Conservation (phyloP, 495 filamentous ascomycete genomes). For the Hypoxylon perforatum region DNA sequence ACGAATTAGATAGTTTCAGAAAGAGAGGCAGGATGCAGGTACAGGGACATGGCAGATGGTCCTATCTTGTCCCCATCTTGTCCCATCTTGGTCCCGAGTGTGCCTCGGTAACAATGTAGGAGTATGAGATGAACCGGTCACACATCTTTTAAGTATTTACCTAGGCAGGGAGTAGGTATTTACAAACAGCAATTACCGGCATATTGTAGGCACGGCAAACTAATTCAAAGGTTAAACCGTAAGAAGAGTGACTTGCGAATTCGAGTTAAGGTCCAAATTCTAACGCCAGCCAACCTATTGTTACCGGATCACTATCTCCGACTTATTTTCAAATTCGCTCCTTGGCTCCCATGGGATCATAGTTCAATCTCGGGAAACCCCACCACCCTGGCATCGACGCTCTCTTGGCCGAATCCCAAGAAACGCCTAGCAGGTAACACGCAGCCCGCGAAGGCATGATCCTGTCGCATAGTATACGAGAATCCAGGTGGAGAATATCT, state of each 20-base stretch:
- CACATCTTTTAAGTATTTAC: background rate
- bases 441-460: background rate
- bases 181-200: background rate
- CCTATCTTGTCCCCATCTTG: conserved; percentile 12
- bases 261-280: background rate
- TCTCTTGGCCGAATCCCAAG: conserved; percentile 19
- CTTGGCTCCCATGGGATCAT: conserved; percentile 26
- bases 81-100: background rate
- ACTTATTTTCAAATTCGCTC: background rate
- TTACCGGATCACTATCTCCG: conserved; percentile 19
- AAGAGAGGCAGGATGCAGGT: conserved; percentile 33
- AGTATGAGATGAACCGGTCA: conserved; percentile 9
- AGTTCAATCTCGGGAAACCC: conserved; percentile 24
- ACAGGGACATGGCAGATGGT: conserved; percentile 17
- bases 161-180: background rate
- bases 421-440: conserved; percentile 3
- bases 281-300: conserved; percentile 2
- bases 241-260: conserved; percentile 18
- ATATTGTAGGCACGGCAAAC: background rate
- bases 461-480: conserved; percentile 22
- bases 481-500: conserved; percentile 7
- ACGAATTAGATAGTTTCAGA: conserved; percentile 29
- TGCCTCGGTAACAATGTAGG: background rate
- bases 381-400: conserved; percentile 13
- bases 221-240: conserved; percentile 6